Percentiles rank a stretch among this genome's conserved stretches.
These are phyloP conservation scores for Guyanaporus albipodus DNA, from an alignment of 768 basidiomycete species.

Conservation along the genomic window DNA sequence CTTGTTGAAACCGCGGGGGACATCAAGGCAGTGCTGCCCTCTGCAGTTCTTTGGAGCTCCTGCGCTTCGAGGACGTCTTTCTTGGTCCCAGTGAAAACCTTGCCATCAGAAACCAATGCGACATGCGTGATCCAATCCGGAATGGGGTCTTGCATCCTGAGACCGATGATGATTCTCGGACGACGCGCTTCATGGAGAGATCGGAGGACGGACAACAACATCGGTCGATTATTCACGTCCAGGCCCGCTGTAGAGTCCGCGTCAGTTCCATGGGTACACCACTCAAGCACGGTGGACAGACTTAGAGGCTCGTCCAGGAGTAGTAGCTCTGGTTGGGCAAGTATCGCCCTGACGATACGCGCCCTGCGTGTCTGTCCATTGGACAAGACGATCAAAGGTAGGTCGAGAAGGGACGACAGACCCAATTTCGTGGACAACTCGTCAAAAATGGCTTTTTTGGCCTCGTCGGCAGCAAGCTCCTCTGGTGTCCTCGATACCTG, in stretches of 20 bases:
- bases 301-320: constrained; percentile 92
- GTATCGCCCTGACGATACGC: constrained; percentile 72
- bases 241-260: constrained; percentile 60
- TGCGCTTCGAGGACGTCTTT: constrained; percentile 38
- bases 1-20: neutral
- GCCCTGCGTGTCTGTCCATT: constrained; percentile 92
- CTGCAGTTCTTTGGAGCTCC: constrained; percentile 7
- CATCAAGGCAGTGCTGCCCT: neutral
- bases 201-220: constrained; percentile 53
- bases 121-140: constrained; percentile 74
- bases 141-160: constrained; percentile 66
- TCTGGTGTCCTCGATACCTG: constrained; percentile 18
- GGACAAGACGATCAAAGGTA: constrained; percentile 81
- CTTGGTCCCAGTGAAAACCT: constrained; percentile 50
- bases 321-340: constrained; percentile 67
- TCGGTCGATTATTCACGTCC: constrained; percentile 56
- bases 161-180: constrained; percentile 63
- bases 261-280: neutral
- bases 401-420: constrained; percentile 61
- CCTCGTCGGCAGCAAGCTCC: constrained; percentile 25
- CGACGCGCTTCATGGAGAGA: constrained; percentile 42
- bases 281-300: constrained; percentile 32
- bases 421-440: constrained; percentile 53
- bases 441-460: constrained; percentile 42
- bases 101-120: constrained; percentile 47